These are phyloP conservation scores for Vararia minispora DNA, from an alignment of 768 basidiomycete genomes.

Conservation along the genomic window DNA sequence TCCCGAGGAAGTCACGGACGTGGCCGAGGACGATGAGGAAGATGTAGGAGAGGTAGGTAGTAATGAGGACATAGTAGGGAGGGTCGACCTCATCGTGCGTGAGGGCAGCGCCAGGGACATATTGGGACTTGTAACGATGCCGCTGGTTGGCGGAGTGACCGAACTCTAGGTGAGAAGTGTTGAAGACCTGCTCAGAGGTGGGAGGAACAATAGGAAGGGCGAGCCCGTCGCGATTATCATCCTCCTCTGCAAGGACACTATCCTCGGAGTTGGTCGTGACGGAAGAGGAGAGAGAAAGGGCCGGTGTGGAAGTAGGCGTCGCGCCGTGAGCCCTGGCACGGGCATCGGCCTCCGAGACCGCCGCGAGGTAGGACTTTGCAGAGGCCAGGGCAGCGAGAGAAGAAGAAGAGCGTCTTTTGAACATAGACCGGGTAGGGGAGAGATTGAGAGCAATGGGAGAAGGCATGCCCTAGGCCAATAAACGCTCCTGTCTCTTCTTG, in stretches of 20 bases:
- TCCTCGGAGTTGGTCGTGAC: slow-evolving; percentile 61
- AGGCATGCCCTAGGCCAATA: slow-evolving; percentile 7
- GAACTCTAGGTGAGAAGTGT: slow-evolving; percentile 81
- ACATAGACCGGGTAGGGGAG: slow-evolving; percentile 38
- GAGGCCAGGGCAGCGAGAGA: slow-evolving; percentile 31
- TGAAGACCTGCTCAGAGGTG: slow-evolving; percentile 70
- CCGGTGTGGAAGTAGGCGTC: slow-evolving; percentile 54
- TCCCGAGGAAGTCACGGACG: slow-evolving; percentile 90
- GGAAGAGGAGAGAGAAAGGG: slow-evolving; percentile 65
- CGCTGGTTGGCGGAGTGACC: slow-evolving; percentile 78
- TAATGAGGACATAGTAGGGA: slow-evolving; percentile 83
- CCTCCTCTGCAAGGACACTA: slow-evolving; percentile 44
- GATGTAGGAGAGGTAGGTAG: slow-evolving; percentile 90
- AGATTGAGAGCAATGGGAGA: slow-evolving; percentile 13
- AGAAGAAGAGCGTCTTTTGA: slow-evolving; percentile 29
- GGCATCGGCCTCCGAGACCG: slow-evolving; percentile 56
- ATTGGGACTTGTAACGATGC: slow-evolving; percentile 58
- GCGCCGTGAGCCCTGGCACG: slow-evolving; percentile 39
- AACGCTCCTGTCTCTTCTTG: no score
- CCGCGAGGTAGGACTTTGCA: slow-evolving; percentile 50
- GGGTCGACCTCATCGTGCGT: slow-evolving; percentile 70
- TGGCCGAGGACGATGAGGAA: slow-evolving; percentile 89
- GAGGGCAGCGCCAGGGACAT: slow-evolving; percentile 39
- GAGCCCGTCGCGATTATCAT: slow-evolving; percentile 38
- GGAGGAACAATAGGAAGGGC: slow-evolving; percentile 55